A percentile compares a stretch with the other conserved stretches of the same genome.
These are phyloP conservation scores for Plantago rigida DNA, from an alignment of 305 asterid genomes.

Conservation along the genomic window DNA sequence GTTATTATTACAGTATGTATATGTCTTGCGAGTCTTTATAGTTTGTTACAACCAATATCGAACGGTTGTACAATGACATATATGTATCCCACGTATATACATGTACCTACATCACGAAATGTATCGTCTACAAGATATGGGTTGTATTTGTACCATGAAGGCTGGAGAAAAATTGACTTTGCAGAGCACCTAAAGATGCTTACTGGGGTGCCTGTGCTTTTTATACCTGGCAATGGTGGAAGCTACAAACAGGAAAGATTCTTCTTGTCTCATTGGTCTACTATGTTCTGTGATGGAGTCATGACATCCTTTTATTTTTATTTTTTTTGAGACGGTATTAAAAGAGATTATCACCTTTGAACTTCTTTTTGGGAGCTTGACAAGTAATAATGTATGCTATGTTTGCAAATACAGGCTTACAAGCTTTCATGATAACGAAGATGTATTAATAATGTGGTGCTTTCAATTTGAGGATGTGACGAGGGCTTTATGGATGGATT, in stretches of 20 bases:
- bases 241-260: slow-evolving; percentile 90
- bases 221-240: slow-evolving; percentile 95
- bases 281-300: no score
- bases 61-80: slow-evolving; percentile 92
- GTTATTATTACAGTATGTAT: slow-evolving; percentile 46
- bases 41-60: slow-evolving; percentile 58
- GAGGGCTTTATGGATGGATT: slow-evolving; percentile 18
- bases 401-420: no score
- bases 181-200: slow-evolving; percentile 60
- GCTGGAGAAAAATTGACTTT: slow-evolving; percentile 80
- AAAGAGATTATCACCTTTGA: no score
- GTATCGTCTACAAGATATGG: slow-evolving; percentile 55
- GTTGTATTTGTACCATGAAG: slow-evolving; percentile 79
- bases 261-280: slow-evolving; percentile 10
- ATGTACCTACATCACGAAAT: slow-evolving; percentile 53
- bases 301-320: background rate
- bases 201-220: slow-evolving; percentile 84
- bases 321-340: background rate
- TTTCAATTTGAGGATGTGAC: slow-evolving; percentile 3
- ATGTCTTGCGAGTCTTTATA: slow-evolving; percentile 51
- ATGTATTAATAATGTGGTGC: background rate
- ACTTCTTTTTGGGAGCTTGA: no score
- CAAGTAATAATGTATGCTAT: no score
- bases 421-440: background rate
- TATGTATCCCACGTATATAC: slow-evolving; percentile 93